These are phyloP conservation scores for Tricholoma sp. DNA, from an alignment of 768 basidiomycete genomes.

Conservation along the genomic window DNA sequence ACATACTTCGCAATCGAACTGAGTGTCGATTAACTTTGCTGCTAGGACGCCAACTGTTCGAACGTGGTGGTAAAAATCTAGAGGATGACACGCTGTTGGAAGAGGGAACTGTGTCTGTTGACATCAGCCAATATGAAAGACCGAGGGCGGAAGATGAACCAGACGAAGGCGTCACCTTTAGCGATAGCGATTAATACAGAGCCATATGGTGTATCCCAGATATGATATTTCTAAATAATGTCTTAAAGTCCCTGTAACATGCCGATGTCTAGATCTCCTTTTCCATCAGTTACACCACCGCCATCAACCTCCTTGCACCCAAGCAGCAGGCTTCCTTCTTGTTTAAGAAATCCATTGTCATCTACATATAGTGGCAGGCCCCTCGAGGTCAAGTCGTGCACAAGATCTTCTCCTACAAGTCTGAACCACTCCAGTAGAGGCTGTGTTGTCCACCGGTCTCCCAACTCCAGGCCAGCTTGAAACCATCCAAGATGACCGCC, in stretches of 20 bases:
- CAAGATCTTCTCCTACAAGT: conserved; percentile 49
- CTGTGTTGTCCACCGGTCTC: conserved; percentile 61
- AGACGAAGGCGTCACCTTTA: conserved; percentile 67
- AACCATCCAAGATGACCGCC: conserved; percentile 86
- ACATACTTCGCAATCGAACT: background rate
- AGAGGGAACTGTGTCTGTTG: conserved; percentile 84
- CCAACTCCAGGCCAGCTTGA: conserved; percentile 36
- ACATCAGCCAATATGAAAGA: conserved; percentile 85
- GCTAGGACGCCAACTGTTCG: conserved; percentile 91
- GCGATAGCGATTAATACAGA: conserved; percentile 72
- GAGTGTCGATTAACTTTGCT: background rate
- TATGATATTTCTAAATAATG: background rate
- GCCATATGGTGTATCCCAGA: background rate
- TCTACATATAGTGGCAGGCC: conserved; percentile 34
- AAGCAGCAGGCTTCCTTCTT: conserved; percentile 49
- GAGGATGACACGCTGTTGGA: conserved; percentile 81
- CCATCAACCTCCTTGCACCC: conserved; percentile 56
- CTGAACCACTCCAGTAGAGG: conserved; percentile 73
- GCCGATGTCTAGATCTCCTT: conserved; percentile 42
- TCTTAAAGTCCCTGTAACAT: conserved; percentile 49
- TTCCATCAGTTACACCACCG: conserved; percentile 48
- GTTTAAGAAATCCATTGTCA: conserved; percentile 56
- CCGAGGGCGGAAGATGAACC: conserved; percentile 57
- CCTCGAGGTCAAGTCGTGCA: conserved; percentile 26
- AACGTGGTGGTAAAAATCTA: conserved; percentile 63